phyloP scores from a whole-genome alignment of 441 rosid species.

The Croton laevigatus region DNA sequence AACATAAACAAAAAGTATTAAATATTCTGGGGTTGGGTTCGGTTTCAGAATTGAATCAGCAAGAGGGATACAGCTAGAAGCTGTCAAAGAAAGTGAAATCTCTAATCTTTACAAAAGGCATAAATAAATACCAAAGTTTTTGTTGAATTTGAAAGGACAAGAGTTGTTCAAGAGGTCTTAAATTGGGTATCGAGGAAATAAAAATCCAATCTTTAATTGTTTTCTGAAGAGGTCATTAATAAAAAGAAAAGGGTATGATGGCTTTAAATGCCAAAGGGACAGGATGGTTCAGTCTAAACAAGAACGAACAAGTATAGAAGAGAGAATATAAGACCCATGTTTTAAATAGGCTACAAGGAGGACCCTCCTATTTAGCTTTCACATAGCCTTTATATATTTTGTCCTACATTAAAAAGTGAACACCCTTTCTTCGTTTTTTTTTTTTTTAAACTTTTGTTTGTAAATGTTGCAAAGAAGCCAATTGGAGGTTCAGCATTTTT shows the following conservation, averaged over 20 bases:
- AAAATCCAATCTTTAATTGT: conserved; percentile 29
- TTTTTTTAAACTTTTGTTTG: neutral
- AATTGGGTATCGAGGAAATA: conserved; percentile 26
- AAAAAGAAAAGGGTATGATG: conserved; percentile 5
- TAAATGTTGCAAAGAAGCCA: conserved; percentile 13
- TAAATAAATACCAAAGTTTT: conserved; percentile 31
- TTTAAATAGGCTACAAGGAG: conserved; percentile 20
- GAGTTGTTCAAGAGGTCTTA: conserved; percentile 31
- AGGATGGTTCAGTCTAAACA: conserved; percentile 29
- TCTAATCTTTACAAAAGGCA: conserved; percentile 22
- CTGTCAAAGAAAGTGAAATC: conserved; percentile 37
- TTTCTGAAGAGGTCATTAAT: conserved; percentile 41
- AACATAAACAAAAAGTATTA: neutral
- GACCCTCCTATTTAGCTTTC: conserved; percentile 25
- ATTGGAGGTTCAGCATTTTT: conserved; percentile 21
- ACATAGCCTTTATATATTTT: conserved; percentile 4
- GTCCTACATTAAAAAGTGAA: conserved; percentile 13
- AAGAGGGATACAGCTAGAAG: conserved; percentile 59
- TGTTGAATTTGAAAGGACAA: conserved; percentile 54
- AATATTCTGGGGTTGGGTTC: conserved; percentile 26
- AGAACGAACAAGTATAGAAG: conserved; percentile 22
- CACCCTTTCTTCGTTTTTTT: conserved; percentile 5
- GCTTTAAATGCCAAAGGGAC: conserved; percentile 40
- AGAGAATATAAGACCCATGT: conserved; percentile 36
- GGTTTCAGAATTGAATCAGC: conserved; percentile 40